Percentiles rank a stretch among this genome's conserved stretches.
Conservation (phyloP, 2,329 filamentous ascomycete species). For the Cytospora leucostoma region DNA sequence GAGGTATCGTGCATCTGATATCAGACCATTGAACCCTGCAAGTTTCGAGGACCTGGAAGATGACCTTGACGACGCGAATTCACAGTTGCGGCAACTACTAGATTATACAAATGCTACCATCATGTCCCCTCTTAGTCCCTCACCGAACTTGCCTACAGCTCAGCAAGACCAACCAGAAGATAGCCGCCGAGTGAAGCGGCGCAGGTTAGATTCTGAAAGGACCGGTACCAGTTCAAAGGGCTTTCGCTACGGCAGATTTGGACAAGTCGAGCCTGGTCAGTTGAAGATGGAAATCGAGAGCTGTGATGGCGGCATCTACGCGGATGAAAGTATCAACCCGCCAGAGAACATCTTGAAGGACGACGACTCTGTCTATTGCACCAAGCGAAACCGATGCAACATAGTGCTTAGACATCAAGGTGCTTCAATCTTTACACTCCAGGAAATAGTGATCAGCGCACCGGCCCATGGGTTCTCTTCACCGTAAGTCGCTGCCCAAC, state of each 20-base stretch:
- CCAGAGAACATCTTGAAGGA: constrained; percentile 82
- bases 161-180: constrained; percentile 48
- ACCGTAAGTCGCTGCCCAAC: constrained; percentile 62
- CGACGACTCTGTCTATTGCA: constrained; percentile 81
- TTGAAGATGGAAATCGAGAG: constrained; percentile 85
- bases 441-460: constrained; percentile 85
- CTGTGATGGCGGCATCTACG: constrained; percentile 79
- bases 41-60: constrained; percentile 43
- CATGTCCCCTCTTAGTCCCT: constrained; percentile 35
- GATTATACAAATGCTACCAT: constrained; percentile 35
- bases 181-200: constrained; percentile 62
- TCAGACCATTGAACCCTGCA: constrained; percentile 24
- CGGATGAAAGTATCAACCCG: constrained; percentile 63
- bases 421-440: constrained; percentile 76
- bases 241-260: constrained; percentile 82
- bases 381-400: constrained; percentile 84
- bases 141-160: constrained; percentile 39
- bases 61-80: constrained; percentile 46
- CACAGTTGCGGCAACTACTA: constrained; percentile 47
- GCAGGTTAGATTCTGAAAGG: constrained; percentile 69
- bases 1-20: constrained; percentile 31
- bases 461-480: constrained; percentile 80
- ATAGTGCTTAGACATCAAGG: constrained; percentile 82
- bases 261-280: constrained; percentile 80
- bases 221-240: constrained; percentile 51